These are phyloP conservation scores for Citrus maxima DNA, from an alignment of 345 rosid species.

Conservation along the genomic window DNA sequence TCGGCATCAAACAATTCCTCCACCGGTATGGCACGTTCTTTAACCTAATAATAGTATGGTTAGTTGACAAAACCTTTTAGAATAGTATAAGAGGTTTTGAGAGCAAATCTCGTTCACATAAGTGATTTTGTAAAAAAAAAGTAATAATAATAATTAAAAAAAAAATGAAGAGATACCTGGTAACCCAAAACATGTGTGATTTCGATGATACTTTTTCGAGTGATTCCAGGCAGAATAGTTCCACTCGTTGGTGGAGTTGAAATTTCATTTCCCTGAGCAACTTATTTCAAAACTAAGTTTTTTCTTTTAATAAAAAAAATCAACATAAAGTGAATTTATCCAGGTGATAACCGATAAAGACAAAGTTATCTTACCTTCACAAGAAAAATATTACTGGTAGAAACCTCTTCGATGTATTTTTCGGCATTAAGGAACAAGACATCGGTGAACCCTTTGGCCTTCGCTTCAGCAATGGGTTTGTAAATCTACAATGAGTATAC, in stretches of 20 bases:
- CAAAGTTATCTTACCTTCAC: constrained; percentile 41
- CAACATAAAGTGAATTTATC: not conserved
- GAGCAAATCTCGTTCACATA: too few relatives aligned
- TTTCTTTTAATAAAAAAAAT: not conserved
- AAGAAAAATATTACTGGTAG: constrained; percentile 56
- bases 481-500: constrained; percentile 28
- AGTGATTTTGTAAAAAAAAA: too few relatives aligned
- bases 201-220: constrained; percentile 44
- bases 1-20: constrained; percentile 40
- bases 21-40: constrained; percentile 34
- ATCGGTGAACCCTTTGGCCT: constrained; percentile 60
- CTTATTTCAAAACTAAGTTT: not conserved
- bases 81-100: not conserved
- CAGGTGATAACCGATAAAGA: not conserved
- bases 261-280: constrained; percentile 33
- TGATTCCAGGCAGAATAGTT: constrained; percentile 50
- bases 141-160: too few relatives aligned
- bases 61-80: too few relatives aligned
- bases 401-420: constrained; percentile 60
- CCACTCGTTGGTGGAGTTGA: constrained; percentile 40
- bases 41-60: constrained; percentile 18
- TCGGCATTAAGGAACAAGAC: constrained; percentile 58
- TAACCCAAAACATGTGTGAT: constrained; percentile 15
- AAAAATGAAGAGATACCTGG: constrained; percentile 6
- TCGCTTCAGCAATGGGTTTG: constrained; percentile 47